phyloP scores from a whole-genome alignment of 2,329 filamentous ascomycete species.

The Aureobasidium leucospermi region DNA sequence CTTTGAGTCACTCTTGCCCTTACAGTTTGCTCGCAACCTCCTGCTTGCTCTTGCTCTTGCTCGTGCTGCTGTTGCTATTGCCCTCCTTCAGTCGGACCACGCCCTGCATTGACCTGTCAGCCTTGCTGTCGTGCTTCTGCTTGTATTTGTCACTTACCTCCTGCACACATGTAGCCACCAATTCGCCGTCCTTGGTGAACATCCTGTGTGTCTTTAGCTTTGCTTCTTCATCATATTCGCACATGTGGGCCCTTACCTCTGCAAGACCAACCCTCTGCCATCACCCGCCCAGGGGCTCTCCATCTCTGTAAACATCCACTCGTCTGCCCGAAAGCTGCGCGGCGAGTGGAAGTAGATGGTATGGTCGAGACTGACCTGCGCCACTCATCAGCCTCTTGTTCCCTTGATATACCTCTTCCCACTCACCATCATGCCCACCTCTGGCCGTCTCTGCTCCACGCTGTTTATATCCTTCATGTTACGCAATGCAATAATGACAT shows the following conservation, averaged over 20 bases:
- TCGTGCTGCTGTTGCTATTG: neutral
- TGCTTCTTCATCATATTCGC: neutral
- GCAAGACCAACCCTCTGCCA: conserved; percentile 66
- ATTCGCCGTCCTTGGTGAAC: conserved; percentile 60
- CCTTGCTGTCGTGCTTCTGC: neutral
- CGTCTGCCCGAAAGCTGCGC: conserved; percentile 43
- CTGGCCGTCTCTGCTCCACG: conserved; percentile 39
- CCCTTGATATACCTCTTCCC: neutral
- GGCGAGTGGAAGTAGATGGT: conserved; percentile 49
- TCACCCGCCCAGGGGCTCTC: conserved; percentile 74
- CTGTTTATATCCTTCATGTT: conserved; percentile 30
- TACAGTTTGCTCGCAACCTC: conserved; percentile 17
- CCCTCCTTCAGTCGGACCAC: conserved; percentile 44
- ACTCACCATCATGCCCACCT: conserved; percentile 72
- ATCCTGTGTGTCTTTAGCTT: conserved; percentile 36
- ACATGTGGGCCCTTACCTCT: conserved; percentile 37
- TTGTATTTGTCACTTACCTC: conserved; percentile 46
- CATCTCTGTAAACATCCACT: conserved; percentile 78
- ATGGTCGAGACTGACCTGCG: conserved; percentile 57
- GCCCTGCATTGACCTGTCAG: conserved; percentile 34
- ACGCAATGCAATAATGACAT: conserved; percentile 46
- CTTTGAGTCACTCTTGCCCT: neutral
- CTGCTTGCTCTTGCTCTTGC: neutral
- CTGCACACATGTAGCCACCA: conserved; percentile 74
- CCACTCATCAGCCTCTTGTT: neutral